These are phyloP conservation scores for Massariosphaeria phaeospora DNA, from an alignment of 495 filamentous ascomycete genomes.

Conservation along the genomic window DNA sequence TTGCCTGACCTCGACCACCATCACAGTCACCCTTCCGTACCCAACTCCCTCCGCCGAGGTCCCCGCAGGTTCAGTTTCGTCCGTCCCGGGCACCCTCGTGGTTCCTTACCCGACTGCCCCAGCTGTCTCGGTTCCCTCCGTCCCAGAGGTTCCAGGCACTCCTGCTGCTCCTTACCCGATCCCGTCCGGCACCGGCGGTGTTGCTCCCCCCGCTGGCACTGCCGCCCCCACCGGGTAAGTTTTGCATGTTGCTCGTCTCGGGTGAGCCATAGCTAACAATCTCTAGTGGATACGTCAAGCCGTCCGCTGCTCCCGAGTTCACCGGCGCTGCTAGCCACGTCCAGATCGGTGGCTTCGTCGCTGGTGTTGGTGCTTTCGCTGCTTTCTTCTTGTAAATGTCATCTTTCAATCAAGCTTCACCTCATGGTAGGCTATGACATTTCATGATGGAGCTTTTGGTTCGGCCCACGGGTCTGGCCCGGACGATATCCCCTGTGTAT, in stretches of 20 bases:
- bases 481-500: slow-evolving; percentile 15
- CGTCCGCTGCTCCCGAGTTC: slow-evolving; percentile 22
- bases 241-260: neutral
- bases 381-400: slow-evolving; percentile 35
- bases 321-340: slow-evolving; percentile 25
- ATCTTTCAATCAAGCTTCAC: slow-evolving; percentile 26
- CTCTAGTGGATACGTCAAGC: slow-evolving; percentile 14
- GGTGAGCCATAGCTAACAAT: neutral
- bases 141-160: too few species aligned
- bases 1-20: slow-evolving; percentile 12
- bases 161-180: slow-evolving; percentile 8
- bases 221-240: slow-evolving; percentile 15
- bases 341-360: slow-evolving; percentile 27
- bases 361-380: slow-evolving; percentile 32
- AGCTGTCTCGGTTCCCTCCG: too few species aligned
- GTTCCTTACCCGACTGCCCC: neutral
- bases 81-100: neutral
- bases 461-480: slow-evolving; percentile 5
- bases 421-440: slow-evolving; percentile 27
- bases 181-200: slow-evolving; percentile 22
- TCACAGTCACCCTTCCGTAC: slow-evolving; percentile 20
- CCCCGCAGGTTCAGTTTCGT: neutral
- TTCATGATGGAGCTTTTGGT: slow-evolving; percentile 22
- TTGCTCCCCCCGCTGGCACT: slow-evolving; percentile 9
- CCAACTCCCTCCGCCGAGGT: slow-evolving; percentile 8